A percentile compares a stretch with the other conserved stretches of the same genome.
Conservation (phyloP, 1,139 yeast genomes). For the Sugiyamaella grinbergsii region DNA sequence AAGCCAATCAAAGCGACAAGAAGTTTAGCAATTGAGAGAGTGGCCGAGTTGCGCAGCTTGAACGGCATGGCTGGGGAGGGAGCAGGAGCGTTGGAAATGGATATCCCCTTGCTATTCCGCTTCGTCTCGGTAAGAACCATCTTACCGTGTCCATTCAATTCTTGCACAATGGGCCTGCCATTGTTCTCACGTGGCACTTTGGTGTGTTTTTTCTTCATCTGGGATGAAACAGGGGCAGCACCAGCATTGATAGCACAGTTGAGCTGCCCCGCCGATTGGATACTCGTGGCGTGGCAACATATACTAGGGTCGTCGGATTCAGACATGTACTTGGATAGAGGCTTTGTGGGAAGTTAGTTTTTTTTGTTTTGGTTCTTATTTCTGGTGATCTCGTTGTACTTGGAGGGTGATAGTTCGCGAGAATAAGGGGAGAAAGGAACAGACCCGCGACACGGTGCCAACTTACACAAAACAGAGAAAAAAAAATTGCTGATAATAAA, state of each 20-base stretch:
- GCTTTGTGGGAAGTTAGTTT: neutral
- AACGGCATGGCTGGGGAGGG: neutral
- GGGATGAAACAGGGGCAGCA: constrained; percentile 12
- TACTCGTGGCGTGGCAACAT: constrained; percentile 25
- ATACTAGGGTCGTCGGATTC: constrained; percentile 29
- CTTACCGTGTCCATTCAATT: neutral
- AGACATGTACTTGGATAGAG: constrained; percentile 22
- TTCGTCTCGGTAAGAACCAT: neutral
- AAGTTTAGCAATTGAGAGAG: constrained; percentile 26
- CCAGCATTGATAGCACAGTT: constrained; percentile 8
- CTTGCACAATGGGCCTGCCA: neutral
- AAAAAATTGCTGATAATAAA: too few species aligned
- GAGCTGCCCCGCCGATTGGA: constrained; percentile 6
- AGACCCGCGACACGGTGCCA: too few species aligned
- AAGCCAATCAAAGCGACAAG: constrained; percentile 29
- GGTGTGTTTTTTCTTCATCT: neutral
- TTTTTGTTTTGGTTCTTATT: too few species aligned
- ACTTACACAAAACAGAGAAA: too few species aligned
- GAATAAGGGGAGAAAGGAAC: too few species aligned
- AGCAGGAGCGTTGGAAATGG: neutral
- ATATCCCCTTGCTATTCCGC: neutral
- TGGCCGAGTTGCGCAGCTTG: constrained; percentile 2
- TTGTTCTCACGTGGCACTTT: constrained; percentile 5
- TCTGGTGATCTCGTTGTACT: too few species aligned
- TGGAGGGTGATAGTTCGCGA: too few species aligned